Evolutionary conservation across 2,329 filamentous ascomycete species (phyloP).

Genomic region (Chlorencoelia australis): DNA sequence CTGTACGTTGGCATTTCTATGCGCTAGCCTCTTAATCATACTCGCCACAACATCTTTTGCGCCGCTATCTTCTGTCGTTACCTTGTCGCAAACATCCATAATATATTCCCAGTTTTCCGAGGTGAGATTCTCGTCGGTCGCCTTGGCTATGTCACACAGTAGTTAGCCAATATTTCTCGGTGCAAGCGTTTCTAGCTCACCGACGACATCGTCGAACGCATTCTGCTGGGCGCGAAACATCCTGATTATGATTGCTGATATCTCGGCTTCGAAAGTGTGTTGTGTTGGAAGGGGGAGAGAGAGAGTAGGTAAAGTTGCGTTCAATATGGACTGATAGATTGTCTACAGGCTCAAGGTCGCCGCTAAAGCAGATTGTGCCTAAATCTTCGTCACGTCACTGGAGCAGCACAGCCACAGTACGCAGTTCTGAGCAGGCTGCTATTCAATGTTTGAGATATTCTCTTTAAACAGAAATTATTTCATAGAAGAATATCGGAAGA

Average conservation of each 20-base stretch:
- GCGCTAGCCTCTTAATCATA: slow-evolving; percentile 63
- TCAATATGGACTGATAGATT: no score
- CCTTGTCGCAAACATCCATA: slow-evolving; percentile 35
- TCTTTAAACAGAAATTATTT: no score
- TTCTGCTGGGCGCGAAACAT: slow-evolving; percentile 57
- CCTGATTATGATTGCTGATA: slow-evolving; percentile 3
- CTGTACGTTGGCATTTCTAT: slow-evolving; percentile 71
- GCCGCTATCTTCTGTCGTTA: slow-evolving; percentile 32
- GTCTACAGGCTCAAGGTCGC: no score
- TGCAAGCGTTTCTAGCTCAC: slow-evolving; percentile 33
- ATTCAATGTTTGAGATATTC: no score
- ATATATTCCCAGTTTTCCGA: slow-evolving; percentile 58
- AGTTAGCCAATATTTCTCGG: slow-evolving; percentile 10
- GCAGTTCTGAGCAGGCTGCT: no score
- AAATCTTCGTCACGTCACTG: neutral
- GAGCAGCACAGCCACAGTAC: no score
- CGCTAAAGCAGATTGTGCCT: no score
- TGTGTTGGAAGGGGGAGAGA: neutral
- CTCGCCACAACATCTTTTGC: slow-evolving; percentile 60
- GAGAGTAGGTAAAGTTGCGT: no score
- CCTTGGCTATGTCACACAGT: slow-evolving; percentile 46
- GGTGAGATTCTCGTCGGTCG: slow-evolving; percentile 93
- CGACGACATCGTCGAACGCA: slow-evolving; percentile 60
- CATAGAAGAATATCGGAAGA: no score
- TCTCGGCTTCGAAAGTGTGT: slow-evolving; percentile 3